Conservation (phyloP, 805 yeast species). For the Starmera pachycereana region DNA sequence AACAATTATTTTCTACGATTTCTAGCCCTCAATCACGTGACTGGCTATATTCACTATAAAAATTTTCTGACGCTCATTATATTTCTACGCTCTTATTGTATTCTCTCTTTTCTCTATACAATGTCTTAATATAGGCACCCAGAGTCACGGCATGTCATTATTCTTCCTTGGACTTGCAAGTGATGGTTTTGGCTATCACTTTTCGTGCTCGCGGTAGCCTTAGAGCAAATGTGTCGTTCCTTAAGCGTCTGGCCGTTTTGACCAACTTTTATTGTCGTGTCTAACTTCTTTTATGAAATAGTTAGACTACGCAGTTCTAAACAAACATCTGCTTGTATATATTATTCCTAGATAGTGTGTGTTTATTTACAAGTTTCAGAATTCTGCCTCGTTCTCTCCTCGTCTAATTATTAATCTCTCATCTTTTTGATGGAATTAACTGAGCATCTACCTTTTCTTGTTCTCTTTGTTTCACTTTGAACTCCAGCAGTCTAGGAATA, state of each 20-base stretch:
- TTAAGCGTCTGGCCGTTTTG: slow-evolving; percentile 26
- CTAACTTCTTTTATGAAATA: slow-evolving; percentile 16
- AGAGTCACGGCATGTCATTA: slow-evolving; percentile 36
- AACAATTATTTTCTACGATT: no score
- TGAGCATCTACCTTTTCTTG: slow-evolving; percentile 50
- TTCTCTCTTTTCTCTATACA: slow-evolving; percentile 9
- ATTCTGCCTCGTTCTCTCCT: no score
- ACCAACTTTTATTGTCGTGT: slow-evolving; percentile 40
- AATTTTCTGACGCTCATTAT: no score
- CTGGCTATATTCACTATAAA: no score
- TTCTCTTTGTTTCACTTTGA: slow-evolving; percentile 57
- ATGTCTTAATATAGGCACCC: slow-evolving; percentile 61
- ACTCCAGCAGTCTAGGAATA: slow-evolving; percentile 44
- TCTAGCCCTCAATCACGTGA: not conserved
- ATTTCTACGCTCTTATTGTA: slow-evolving; percentile 1
- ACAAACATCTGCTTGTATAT: slow-evolving; percentile 36
- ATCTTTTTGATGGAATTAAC: slow-evolving; percentile 19
- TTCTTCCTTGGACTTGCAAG: slow-evolving; percentile 24
- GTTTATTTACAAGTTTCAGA: no score
- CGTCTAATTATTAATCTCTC: not conserved
- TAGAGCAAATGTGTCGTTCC: slow-evolving; percentile 35
- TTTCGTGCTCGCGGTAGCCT: slow-evolving; percentile 95
- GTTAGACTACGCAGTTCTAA: slow-evolving; percentile 64
- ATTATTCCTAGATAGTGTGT: not conserved
- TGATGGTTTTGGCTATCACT: slow-evolving; percentile 7